A percentile compares a stretch with the other conserved stretches of the same genome.
Evolutionary conservation across 2,329 filamentous ascomycete genomes (phyloP).

Genomic region (Thermothelomyces thermophilus): DNA sequence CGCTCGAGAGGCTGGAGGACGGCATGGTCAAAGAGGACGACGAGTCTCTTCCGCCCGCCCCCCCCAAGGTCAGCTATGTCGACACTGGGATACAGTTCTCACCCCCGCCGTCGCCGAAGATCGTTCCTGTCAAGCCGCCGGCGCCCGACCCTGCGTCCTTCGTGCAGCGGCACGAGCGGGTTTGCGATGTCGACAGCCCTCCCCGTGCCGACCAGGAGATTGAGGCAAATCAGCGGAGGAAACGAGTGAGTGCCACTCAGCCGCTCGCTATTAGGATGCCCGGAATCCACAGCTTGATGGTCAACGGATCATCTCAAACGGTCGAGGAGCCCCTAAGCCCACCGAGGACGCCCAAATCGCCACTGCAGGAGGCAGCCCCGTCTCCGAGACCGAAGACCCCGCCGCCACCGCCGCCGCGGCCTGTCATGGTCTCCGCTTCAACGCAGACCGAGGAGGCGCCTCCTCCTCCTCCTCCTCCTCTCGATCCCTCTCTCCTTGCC

Average conservation of each 20-base stretch:
- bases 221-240: constrained; percentile 67
- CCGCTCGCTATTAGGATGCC: constrained; percentile 45
- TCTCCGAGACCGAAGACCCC: constrained; percentile 29
- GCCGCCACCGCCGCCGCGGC: neutral
- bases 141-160: constrained; percentile 38
- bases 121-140: constrained; percentile 35
- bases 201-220: constrained; percentile 50
- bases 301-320: constrained; percentile 59
- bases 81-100: constrained; percentile 79
- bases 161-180: constrained; percentile 33
- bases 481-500: constrained; percentile 27
- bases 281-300: constrained; percentile 44
- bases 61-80: constrained; percentile 53
- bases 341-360: constrained; percentile 56
- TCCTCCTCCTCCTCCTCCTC: constrained; percentile 28
- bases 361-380: constrained; percentile 36
- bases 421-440: constrained; percentile 45
- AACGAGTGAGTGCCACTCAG: constrained; percentile 54
- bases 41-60: constrained; percentile 28
- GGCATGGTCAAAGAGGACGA: constrained; percentile 46
- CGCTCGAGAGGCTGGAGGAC: constrained; percentile 51
- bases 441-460: constrained; percentile 55
- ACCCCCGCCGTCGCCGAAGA: constrained; percentile 67
- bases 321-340: constrained; percentile 56
- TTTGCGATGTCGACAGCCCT: constrained; percentile 38